phyloP scores from a whole-genome alignment of 257 asterid species.

The Petunia secreta region DNA sequence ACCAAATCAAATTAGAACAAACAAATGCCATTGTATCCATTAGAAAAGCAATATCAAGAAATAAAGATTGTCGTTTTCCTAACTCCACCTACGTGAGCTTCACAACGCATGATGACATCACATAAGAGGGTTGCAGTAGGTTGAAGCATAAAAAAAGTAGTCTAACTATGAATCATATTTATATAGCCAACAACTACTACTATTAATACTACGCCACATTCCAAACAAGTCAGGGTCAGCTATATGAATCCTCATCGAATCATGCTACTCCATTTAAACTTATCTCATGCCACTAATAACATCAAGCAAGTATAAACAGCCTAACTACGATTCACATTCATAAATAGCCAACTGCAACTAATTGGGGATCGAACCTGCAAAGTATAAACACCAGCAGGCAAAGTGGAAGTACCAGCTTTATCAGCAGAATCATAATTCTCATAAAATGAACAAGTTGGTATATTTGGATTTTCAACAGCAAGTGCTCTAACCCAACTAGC shows the following conservation, averaged over 20 bases:
- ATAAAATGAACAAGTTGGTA: conserved; percentile 74
- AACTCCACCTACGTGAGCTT: too few relatives aligned
- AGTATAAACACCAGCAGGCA: conserved; percentile 97
- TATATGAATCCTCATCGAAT: too few relatives aligned
- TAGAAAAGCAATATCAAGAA: neutral
- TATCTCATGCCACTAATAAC: too few relatives aligned
- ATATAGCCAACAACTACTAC: too few relatives aligned
- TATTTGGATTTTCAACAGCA: conserved; percentile 72
- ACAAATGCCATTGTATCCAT: neutral
- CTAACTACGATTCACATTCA: neutral
- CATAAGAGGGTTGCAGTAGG: too few relatives aligned
- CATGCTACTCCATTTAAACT: too few relatives aligned
- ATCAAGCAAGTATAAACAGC: too few relatives aligned
- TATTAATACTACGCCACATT: too few relatives aligned
- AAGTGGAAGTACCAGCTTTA: conserved; percentile 65
- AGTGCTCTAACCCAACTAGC: conserved; percentile 90
- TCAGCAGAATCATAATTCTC: conserved; percentile 76
- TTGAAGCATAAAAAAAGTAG: too few relatives aligned
- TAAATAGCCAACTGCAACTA: neutral
- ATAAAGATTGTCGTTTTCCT: neutral
- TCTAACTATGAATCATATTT: too few relatives aligned
- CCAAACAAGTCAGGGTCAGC: too few relatives aligned
- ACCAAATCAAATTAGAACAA: neutral
- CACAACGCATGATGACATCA: neutral
- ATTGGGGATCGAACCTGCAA: conserved; percentile 60